Base-by-base conservation (phyloP, 148 eudicot species). In the Salicornia ramosissima region DNA sequence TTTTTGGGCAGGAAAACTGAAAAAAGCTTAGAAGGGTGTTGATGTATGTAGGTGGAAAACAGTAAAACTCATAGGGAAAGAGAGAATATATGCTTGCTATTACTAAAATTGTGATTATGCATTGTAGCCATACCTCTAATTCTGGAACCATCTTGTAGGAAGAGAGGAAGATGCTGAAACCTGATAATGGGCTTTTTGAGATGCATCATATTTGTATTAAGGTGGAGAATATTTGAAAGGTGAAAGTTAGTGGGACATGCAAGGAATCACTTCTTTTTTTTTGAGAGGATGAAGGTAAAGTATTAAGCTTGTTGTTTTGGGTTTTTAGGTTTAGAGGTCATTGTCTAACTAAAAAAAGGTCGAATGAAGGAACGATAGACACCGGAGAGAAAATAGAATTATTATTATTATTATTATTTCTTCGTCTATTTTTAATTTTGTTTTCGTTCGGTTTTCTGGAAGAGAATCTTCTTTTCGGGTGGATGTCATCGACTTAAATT, bases 181-280 rank as follows among this genome's bases (percentile, higher is more conserved):
- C 43, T 31, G 15, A 45, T 49, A 47, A 25, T 56, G 40, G 52
- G 68, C 18, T 61, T 71, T 74, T 81, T 18, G 36, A 34, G 64
- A 60, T 60, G 64, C 77, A 65, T 81, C 71, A 83, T 82, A 83
- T 79, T 75, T 77, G 82, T 86, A 74, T 82, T 70, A 66, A 65
- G 57, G 70, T 79, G 84, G 75, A 78, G 97, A 88, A 91, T 88
- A 86, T 88, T 77, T 83, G 70, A 83, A 87, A 81, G 87, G 71
- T 55, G 42, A 68, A 74, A 80, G 83, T 25, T 21, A 74, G 90
- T 86, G 87, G 89, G 90, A 55, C 86, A 81, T 84, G 85, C 30
- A 87, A 84, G 80, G 96, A 86, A 90, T 90, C 77, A 71, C 78
- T 85, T 81, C 52, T 59, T 51, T 70, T 85, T 81, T 59, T 59